A percentile compares a stretch with the other conserved stretches of the same genome.
Conservation (phyloP, 352 stramenopile species). For the Globisporangium solare region DNA sequence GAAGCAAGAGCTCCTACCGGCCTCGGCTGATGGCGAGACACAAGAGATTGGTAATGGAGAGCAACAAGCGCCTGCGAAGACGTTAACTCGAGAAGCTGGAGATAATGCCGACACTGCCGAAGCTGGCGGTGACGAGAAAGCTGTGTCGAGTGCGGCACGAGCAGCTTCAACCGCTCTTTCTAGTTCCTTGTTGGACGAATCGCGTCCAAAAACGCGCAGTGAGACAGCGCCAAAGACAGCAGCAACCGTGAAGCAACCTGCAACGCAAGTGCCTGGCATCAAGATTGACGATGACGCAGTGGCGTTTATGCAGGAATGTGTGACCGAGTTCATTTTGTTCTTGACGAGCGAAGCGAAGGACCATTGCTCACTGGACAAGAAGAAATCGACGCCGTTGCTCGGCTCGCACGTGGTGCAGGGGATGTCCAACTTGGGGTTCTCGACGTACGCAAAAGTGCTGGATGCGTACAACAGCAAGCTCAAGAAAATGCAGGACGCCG, state of each 20-base stretch:
- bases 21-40: too few relatives aligned
- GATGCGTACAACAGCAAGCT: conserved; percentile 65
- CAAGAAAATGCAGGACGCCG: conserved; percentile 55
- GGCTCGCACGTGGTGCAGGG: conserved; percentile 55
- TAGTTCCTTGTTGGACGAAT: neutral
- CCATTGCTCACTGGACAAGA: conserved; percentile 55
- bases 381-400: conserved; percentile 57
- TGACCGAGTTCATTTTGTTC: conserved; percentile 81
- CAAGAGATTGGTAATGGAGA: neutral
- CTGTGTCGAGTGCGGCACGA: neutral
- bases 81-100: neutral
- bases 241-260: neutral
- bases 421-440: conserved; percentile 67
- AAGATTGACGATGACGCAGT: conserved; percentile 79
- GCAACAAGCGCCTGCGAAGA: neutral
- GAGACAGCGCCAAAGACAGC: neutral
- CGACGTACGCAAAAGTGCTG: conserved; percentile 60
- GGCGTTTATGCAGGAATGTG: conserved; percentile 80
- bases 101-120: neutral
- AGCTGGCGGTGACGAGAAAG: conserved; percentile 5
- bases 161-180: neutral
- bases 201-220: too few relatives aligned
- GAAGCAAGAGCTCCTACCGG: neutral
- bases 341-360: conserved; percentile 79
- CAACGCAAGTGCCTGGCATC: conserved; percentile 23